Evolutionary conservation across 2,329 filamentous ascomycete genomes (phyloP).

Genomic region (Hypoxylon sp.): DNA sequence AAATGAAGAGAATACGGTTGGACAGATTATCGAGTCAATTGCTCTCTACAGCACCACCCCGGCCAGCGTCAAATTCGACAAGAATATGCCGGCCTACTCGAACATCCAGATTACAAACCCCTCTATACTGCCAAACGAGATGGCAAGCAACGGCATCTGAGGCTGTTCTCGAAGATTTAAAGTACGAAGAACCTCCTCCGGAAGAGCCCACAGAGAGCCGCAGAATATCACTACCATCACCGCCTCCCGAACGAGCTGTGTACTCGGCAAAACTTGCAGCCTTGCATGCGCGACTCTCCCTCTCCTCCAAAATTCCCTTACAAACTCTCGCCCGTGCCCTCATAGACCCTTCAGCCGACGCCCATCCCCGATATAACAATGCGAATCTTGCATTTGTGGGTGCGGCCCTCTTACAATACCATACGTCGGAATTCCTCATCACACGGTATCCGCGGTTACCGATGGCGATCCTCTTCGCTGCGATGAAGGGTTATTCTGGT

Average conservation of each 20-base stretch:
- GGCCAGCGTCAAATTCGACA: constrained; percentile 58
- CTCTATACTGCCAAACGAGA: constrained; percentile 47
- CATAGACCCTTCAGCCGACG: constrained; percentile 87
- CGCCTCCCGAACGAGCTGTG: constrained; percentile 75
- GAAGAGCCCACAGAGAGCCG: constrained; percentile 50
- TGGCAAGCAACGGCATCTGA: constrained; percentile 47
- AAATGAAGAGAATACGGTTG: constrained; percentile 75
- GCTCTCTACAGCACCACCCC: constrained; percentile 62
- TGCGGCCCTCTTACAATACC: constrained; percentile 86
- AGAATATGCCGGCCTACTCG: constrained; percentile 48
- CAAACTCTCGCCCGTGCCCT: constrained; percentile 89
- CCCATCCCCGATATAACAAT: constrained; percentile 89
- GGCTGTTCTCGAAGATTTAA: constrained; percentile 46
- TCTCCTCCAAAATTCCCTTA: constrained; percentile 85
- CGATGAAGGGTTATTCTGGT: constrained; percentile 87
- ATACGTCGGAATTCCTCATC: constrained; percentile 88
- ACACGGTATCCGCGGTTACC: constrained; percentile 93
- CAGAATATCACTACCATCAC: constrained; percentile 74
- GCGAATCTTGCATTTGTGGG: constrained; percentile 85
- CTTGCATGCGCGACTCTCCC: constrained; percentile 88
- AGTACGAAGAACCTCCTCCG: constrained; percentile 38
- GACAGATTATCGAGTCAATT: constrained; percentile 73
- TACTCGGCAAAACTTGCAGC: constrained; percentile 91
- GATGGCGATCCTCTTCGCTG: constrained; percentile 87
- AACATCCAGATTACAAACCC: constrained; percentile 42